Evolutionary conservation across 495 filamentous ascomycete species (phyloP), one percentile per base, ranked within the genome.

Genomic region (Eremomyces bilateralis): DNA sequence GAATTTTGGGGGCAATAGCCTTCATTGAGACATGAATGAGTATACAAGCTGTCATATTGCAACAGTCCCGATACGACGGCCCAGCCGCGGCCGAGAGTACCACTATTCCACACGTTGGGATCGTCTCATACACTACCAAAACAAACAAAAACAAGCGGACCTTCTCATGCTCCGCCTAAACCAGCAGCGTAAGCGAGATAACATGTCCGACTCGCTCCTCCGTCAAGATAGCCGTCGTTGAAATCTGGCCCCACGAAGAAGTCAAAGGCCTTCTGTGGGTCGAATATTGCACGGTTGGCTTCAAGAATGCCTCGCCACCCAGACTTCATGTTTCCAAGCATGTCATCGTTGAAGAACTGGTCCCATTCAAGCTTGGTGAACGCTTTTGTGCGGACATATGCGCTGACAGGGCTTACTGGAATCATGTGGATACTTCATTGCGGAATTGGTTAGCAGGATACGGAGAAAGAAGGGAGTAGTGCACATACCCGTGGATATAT

Each of bases 361-460:
- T 73, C 58, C 88, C 90, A 97, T 53, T 97, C 88, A 53, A 93
- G 65, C 15, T 50, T 49, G 2, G 90, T 80, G 43, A 93, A 94
- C 0, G 56, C 54, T n/a, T 49, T 44, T 1, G 61, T 61, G 13
- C 90, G 71, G 2, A 71, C 73, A 35, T 76, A 69, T 13, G 73
- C 57, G 0, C 71, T 73, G 36, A 61, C 62, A 1, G 88, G 80
- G 21, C 78, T 64, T 31, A 93, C 61, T 1, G 90, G 88, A 24
- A 97, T 56, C 88, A 97, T 97, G 58, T 97, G 88, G 38, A 97
- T 95, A 20, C 37, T 42, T 19, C 13, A 29, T 22, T 1, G 4
- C 3, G 31, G 12, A 3, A 29, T 17, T 15, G 18, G 34, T 5
- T 4, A 22, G 12, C 12, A 21, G 13, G 22, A n/a, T 20, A 6